A percentile compares a stretch with the other conserved stretches of the same genome.
Conservation (phyloP, 208 protist genomes). For the Leishmania guyanensis region DNA sequence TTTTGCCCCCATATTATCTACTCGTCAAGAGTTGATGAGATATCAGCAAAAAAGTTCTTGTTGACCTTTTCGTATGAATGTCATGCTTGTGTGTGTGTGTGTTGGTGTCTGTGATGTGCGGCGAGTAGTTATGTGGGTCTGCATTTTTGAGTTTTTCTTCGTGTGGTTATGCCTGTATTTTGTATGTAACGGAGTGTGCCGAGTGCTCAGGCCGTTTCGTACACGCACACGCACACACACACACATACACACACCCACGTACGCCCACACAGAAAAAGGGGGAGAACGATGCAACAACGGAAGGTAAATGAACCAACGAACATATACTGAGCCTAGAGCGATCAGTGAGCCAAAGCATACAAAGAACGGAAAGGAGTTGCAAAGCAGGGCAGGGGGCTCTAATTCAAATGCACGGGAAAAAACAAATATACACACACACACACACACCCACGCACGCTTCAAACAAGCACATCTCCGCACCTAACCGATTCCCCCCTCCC, state of each 20-base stretch:
- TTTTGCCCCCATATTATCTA: neutral
- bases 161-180: slow-evolving; percentile 2
- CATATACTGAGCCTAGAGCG: neutral
- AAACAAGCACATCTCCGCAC: neutral
- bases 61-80: neutral
- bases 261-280: neutral
- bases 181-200: neutral
- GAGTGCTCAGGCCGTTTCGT: neutral
- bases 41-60: neutral
- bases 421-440: too few relatives aligned
- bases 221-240: neutral
- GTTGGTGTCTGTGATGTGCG: neutral
- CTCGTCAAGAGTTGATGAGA: neutral
- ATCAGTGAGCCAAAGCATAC: neutral
- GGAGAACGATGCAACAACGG: neutral
- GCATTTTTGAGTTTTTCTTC: neutral
- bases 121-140: neutral
- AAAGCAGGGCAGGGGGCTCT: neutral
- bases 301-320: neutral
- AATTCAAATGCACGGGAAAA: neutral
- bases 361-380: neutral
- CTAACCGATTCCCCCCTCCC: neutral
- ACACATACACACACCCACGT: neutral
- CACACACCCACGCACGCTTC: neutral
- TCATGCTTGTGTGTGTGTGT: neutral